Evolutionary conservation across 2,329 filamentous ascomycete species (phyloP).

Genomic region (Monosporascus sp.): DNA sequence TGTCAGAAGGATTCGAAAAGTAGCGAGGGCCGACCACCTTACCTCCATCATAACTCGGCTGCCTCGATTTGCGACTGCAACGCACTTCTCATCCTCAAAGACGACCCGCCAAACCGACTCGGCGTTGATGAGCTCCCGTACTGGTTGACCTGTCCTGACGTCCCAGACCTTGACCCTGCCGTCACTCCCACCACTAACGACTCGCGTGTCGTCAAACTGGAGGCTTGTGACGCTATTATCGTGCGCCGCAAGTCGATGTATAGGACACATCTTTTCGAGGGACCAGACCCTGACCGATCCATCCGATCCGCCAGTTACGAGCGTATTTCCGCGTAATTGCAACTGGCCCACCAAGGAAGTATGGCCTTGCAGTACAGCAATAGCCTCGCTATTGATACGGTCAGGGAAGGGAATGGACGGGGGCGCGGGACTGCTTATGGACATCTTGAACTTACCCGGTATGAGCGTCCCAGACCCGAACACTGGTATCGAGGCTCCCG

Average conservation of each 20-base stretch:
- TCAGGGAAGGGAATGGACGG: conserved; percentile 19
- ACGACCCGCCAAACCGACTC: conserved; percentile 97
- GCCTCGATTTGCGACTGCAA: conserved; percentile 83
- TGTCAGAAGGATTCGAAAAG: conserved; percentile 22
- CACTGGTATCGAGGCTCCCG: conserved; percentile 92
- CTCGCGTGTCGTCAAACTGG: conserved; percentile 92
- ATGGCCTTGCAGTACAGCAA: conserved; percentile 91
- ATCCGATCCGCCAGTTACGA: conserved; percentile 94
- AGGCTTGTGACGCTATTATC: conserved; percentile 98
- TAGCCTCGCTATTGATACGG: conserved; percentile 55
- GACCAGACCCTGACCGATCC: conserved; percentile 97
- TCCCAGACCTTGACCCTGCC: conserved; percentile 99
- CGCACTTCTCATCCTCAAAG: conserved; percentile 97
- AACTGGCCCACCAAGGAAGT: conserved; percentile 95
- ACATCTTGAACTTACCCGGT: conserved; percentile 59
- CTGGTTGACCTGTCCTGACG: conserved; percentile 81
- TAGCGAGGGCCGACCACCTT: conserved; percentile 27
- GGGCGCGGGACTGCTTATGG: background rate
- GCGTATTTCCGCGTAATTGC: conserved; percentile 88
- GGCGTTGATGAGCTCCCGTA: conserved; percentile 84
- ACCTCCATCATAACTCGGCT: conserved; percentile 97
- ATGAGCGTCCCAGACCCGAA: conserved; percentile 90
- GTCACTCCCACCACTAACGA: conserved; percentile 93
- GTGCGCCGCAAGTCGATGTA: conserved; percentile 90
- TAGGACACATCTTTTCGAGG: conserved; percentile 79